These are phyloP conservation scores for Canariomyces notabilis DNA, from an alignment of 2,329 filamentous ascomycete genomes.

Conservation along the genomic window DNA sequence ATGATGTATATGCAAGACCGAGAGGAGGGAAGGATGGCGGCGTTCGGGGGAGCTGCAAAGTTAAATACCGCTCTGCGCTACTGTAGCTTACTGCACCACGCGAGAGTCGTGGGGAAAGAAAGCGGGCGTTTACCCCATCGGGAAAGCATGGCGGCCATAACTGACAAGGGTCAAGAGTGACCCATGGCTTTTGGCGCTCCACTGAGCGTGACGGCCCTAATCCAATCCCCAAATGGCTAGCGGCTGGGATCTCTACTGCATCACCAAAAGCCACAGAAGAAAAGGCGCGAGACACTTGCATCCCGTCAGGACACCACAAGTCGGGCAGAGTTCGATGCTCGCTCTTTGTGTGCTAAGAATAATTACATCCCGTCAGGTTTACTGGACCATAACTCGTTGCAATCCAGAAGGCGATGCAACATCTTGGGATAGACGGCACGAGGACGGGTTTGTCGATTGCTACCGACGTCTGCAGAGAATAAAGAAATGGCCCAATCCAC, in stretches of 20 bases:
- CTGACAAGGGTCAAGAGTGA: slow-evolving; percentile 10
- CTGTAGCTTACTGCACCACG: not conserved
- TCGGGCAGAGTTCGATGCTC: too few species aligned
- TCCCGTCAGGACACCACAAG: too few species aligned
- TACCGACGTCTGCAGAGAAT: too few species aligned
- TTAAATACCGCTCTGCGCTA: slow-evolving; percentile 27
- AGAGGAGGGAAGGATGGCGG: slow-evolving; percentile 27
- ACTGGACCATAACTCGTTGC: too few species aligned
- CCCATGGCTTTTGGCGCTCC: slow-evolving; percentile 18
- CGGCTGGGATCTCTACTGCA: not conserved
- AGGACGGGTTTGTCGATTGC: too few species aligned
- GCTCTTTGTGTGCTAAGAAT: too few species aligned
- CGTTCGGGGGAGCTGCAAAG: slow-evolving; percentile 29
- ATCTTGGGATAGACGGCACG: too few species aligned
- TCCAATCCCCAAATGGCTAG: slow-evolving; percentile 6
- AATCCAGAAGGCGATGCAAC: too few species aligned
- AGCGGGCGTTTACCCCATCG: slow-evolving; percentile 19
- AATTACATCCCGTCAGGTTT: too few species aligned
- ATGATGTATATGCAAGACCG: slow-evolving; percentile 31
- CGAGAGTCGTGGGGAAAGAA: not conserved
- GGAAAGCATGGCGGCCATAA: slow-evolving; percentile 19
- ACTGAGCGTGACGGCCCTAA: not conserved
- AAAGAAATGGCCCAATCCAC: too few species aligned
- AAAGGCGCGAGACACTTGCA: not conserved
- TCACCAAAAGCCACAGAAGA: too few species aligned